Evolutionary conservation across 73 alveolate species (phyloP).

Genomic region (Tetrahymena borealis): DNA sequence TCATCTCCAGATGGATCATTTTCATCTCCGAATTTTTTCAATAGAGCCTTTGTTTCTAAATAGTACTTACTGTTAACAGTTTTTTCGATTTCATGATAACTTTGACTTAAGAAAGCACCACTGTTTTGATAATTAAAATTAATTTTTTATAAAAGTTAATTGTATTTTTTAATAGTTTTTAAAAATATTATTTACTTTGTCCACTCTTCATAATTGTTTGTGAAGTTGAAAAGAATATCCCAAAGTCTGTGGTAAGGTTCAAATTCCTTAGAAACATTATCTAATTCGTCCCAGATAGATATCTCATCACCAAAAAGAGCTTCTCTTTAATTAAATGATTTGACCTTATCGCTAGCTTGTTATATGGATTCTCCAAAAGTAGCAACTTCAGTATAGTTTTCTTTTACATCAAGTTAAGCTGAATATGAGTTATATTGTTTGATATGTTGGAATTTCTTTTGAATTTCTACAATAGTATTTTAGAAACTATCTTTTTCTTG

Average conservation of each 20-base stretch:
- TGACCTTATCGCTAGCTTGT: slow-evolving; percentile 58
- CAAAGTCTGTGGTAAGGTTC: slow-evolving; percentile 9
- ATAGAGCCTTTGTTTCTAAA: neutral
- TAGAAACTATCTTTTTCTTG: slow-evolving; percentile 28
- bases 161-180: slow-evolving; percentile 6
- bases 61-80: neutral
- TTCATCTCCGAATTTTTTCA: neutral
- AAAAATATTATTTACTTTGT: slow-evolving; percentile 41
- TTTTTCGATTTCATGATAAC: slow-evolving; percentile 61
- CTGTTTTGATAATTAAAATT: slow-evolving; percentile 35
- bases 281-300: slow-evolving; percentile 68
- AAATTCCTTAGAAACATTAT: slow-evolving; percentile 62
- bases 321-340: slow-evolving; percentile 72
- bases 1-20: neutral
- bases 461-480: slow-evolving; percentile 7
- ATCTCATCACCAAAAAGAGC: slow-evolving; percentile 58
- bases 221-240: slow-evolving; percentile 25
- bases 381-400: slow-evolving; percentile 47
- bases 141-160: slow-evolving; percentile 30
- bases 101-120: slow-evolving; percentile 37
- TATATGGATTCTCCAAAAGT: slow-evolving; percentile 47
- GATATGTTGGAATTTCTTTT: neutral
- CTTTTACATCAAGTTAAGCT: slow-evolving; percentile 18
- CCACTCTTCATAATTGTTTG: slow-evolving; percentile 21
- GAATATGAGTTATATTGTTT: neutral